A percentile compares a stretch with the other conserved stretches of the same genome.
Evolutionary conservation across 2,329 filamentous ascomycete genomes (phyloP).

Genomic region (Curvularia verruculosa): DNA sequence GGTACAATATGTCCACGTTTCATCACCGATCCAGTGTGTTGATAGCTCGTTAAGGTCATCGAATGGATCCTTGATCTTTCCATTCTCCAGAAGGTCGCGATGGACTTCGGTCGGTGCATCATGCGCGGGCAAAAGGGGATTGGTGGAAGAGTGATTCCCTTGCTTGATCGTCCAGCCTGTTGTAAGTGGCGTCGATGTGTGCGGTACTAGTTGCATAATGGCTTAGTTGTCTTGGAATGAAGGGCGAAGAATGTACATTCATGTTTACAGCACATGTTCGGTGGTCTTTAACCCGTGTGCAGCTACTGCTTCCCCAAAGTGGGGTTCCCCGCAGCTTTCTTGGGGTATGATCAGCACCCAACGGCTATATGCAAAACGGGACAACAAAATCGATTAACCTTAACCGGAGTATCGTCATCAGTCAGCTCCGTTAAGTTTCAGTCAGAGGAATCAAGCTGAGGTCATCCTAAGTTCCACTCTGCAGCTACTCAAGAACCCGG

Average conservation of each 20-base stretch:
- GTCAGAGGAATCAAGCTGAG: not conserved
- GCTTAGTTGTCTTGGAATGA: not conserved
- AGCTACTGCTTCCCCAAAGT: not conserved
- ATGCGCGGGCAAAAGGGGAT: constrained; percentile 51
- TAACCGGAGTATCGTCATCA: not conserved
- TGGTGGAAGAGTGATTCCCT: constrained; percentile 47
- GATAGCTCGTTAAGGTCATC: constrained; percentile 57
- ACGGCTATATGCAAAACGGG: not conserved
- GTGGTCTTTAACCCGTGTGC: constrained; percentile 2
- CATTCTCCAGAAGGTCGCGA: constrained; percentile 54
- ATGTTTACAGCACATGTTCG: not conserved
- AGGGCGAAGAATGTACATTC: not conserved
- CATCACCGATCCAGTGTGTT: constrained; percentile 56
- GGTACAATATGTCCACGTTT: constrained; percentile 54
- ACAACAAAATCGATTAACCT: not conserved
- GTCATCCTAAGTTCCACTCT: not conserved
- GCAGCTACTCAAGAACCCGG: constrained; percentile 26
- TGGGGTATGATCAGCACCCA: not conserved
- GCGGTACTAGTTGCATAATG: not conserved
- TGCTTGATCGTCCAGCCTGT: constrained; percentile 55
- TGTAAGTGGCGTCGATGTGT: constrained; percentile 11
- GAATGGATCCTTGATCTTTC: constrained; percentile 57
- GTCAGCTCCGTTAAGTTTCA: not conserved
- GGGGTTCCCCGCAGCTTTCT: constrained; percentile 1
- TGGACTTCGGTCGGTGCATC: constrained; percentile 55